Evolutionary conservation across 352 stramenopile genomes (phyloP), one percentile per base, ranked within the genome.

Genomic region (Blastocystis sp.): DNA sequence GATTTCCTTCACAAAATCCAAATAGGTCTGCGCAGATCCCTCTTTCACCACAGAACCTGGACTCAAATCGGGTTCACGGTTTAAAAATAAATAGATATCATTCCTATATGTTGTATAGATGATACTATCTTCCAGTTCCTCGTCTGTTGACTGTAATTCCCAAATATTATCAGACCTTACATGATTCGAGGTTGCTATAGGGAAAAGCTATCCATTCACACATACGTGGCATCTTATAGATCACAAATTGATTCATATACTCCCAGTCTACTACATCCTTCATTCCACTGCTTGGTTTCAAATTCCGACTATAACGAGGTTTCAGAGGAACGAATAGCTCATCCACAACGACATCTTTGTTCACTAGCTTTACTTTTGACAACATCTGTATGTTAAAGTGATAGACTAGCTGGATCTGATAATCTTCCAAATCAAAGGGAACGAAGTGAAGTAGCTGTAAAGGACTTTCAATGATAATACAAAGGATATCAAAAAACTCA

Each of bases 401-500:
- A n/a, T 26, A 11, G 24, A 81, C 45, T 9, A 13, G 39, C 7
- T 63, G 0, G 1, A 66, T 63, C 24, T 81, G 45, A 7, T 64
- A 9, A 0, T 11, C 3, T 9, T 20, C 16, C 16, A 81, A 81
- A 47, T 62, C 54, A 53, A 64, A 39, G 16, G 39, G 39, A 34
- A 81, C 47, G 1, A 24, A 47, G 43, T 81, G 43, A 20, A 81
- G 70, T 81, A 26, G 8, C 43, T 16, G 20, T 81, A 62, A 81
- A 78, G 66, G 30, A 55, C 3, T 34, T 37, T 59, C 18, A 13
- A 55, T 62, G 59, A 54, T 30, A 16, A n/a, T 7, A 0, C 26
- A 56, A 56, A 64, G 70, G 70, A 81, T 81, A 81, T 81, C 70
- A 64, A 81, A 62, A 64, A 63, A 63, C 16, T 54, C 37, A 11